phyloP scores from a whole-genome alignment of 257 asterid genomes.

The Nicotiana tomentosiformis region DNA sequence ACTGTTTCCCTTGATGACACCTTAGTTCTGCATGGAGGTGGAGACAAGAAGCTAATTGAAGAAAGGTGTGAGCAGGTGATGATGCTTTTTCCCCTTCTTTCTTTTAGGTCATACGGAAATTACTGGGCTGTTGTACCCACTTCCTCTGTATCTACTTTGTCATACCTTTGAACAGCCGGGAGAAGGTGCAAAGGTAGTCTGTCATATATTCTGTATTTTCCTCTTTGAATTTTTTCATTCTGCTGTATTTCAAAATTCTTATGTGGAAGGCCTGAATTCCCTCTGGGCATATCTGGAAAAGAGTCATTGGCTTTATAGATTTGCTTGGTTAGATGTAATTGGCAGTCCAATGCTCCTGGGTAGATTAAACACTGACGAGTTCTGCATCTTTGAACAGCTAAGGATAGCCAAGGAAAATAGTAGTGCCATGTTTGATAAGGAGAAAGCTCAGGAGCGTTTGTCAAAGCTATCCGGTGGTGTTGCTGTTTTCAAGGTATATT shows the following conservation, averaged over 20 bases:
- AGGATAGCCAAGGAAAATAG: conserved; percentile 62
- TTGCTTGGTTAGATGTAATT: not conserved
- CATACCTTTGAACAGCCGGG: not conserved
- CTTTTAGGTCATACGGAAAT: not conserved
- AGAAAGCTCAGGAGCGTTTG: conserved; percentile 85
- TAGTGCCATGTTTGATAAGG: conserved; percentile 72
- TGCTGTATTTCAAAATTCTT: not conserved
- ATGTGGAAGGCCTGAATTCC: not conserved
- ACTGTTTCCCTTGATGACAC: conserved; percentile 83
- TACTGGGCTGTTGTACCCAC: not conserved
- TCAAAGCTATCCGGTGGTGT: conserved; percentile 95
- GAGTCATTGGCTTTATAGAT: not conserved
- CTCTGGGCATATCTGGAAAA: not conserved
- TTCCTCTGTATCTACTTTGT: not conserved
- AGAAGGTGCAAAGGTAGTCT: not conserved
- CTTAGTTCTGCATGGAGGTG: conserved; percentile 75
- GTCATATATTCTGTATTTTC: not conserved
- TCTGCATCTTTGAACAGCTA: conserved; percentile 45
- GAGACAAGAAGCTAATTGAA: conserved; percentile 84
- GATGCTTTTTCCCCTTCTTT: not conserved
- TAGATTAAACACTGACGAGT: not conserved
- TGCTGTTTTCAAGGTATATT: conserved; percentile 80
- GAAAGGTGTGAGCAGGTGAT: conserved; percentile 93
- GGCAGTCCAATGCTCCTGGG: not conserved
- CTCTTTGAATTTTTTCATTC: not conserved